A percentile compares a stretch with the other conserved stretches of the same genome.
These are phyloP conservation scores for Lipomyces sp. DNA, from an alignment of 805 yeast species.

Conservation along the genomic window DNA sequence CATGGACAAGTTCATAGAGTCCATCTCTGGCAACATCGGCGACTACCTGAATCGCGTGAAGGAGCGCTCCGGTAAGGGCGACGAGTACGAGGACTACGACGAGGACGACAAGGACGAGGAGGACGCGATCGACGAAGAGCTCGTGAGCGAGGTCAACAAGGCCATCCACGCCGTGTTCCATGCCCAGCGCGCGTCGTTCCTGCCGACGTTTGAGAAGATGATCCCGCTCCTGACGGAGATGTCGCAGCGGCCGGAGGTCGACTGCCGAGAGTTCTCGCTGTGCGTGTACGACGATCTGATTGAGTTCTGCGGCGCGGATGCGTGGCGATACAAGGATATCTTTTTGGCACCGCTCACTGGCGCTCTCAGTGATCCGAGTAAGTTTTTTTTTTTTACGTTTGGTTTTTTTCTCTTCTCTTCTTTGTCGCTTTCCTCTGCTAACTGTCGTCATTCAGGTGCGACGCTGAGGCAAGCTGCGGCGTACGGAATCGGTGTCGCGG, in stretches of 20 bases:
- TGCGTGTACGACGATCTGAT: conserved; percentile 76
- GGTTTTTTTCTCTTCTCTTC: too few relatives aligned
- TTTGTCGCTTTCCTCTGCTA: not conserved
- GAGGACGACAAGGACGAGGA: conserved; percentile 80
- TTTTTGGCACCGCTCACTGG: conserved; percentile 65
- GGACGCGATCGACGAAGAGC: conserved; percentile 83
- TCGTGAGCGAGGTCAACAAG: conserved; percentile 80
- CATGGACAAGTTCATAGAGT: conserved; percentile 53
- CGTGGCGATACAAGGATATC: conserved; percentile 60
- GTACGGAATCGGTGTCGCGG: conserved; percentile 79
- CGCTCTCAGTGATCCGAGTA: conserved; percentile 45
- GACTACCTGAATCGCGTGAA: conserved; percentile 71
- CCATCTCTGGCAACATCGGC: conserved; percentile 57
- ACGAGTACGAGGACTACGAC: conserved; percentile 59
- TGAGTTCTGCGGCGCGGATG: conserved; percentile 71
- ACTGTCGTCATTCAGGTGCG: too few relatives aligned
- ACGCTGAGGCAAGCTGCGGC: conserved; percentile 84
- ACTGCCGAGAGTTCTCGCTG: conserved; percentile 71
- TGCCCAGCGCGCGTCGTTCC: conserved; percentile 53
- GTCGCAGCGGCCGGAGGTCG: conserved; percentile 63
- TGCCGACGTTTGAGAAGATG: conserved; percentile 61
- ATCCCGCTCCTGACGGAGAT: conserved; percentile 61
- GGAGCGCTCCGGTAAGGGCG: conserved; percentile 44
- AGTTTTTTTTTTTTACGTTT: not conserved
- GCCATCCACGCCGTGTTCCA: conserved; percentile 69